Base-by-base conservation (phyloP, 495 filamentous ascomycete genomes). In the Aspergillus biplanus region DNA sequence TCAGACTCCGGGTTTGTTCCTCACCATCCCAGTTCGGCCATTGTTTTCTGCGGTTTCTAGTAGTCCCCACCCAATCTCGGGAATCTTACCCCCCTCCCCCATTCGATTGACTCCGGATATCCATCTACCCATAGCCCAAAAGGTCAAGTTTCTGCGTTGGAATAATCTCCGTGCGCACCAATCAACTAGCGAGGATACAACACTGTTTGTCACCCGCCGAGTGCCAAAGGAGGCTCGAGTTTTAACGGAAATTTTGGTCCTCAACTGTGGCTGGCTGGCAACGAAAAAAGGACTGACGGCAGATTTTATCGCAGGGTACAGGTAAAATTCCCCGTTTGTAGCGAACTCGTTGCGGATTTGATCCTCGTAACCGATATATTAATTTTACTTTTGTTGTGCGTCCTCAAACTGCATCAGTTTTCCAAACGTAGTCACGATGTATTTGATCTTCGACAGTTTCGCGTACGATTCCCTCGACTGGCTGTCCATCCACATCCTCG, bases 391-490 rank as follows among this genome's bases (percentile, higher is more conserved):
- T 27, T 27, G 21, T 27, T 27, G 21, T 27, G 21, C 21, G 21
- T 27, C 21, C 42, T 82, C 78, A 82, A 35, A 64, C 69, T n/a
- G 73, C 72, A 33, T 76, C 71, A 44, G 76, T 69, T 59, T 76
- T 75, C 78, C 77, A 79, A 27, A 69, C 55, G 50, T 82, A 82
- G 33, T 78, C 78, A 13, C 62, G 64, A 61, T 75, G 65, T 2
- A 80, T 58, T 52, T 74, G 69, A 56, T 82, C 79, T 66, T 87
- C 82, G 58, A 94, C 76, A 33, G 83, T 79, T 50, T 87, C 85
- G 65, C 88, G 85, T 52, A 93, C 73, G 67, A 91, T 86, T 18
- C 79, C 77, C 62, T 83, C 82, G 68, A 90, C 64, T 58, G 81
- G 78, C 52, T 78, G 73, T 39, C 69, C 71, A 56, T 75, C 67